Conservation (phyloP, 257 asterid species). For the Solanum ahanhuiri region DNA sequence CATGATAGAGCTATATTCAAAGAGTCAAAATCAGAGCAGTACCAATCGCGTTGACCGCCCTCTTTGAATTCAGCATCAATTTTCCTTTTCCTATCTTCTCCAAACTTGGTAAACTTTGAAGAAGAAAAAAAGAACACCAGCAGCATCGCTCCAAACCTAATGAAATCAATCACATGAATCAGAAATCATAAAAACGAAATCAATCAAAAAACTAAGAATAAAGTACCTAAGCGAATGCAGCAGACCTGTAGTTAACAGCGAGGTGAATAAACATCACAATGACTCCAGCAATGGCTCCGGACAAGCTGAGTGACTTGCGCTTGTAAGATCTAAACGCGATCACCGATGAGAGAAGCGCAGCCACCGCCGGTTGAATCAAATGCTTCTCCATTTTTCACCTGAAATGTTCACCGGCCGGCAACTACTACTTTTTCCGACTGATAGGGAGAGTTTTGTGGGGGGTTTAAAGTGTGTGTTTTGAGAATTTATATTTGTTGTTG, state of each 20-base stretch:
- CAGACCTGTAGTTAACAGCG: slow-evolving; percentile 64
- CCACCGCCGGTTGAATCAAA: slow-evolving; percentile 38
- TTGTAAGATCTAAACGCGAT: slow-evolving; percentile 49
- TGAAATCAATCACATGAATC: background rate
- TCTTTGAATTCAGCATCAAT: slow-evolving; percentile 85
- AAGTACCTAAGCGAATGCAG: background rate
- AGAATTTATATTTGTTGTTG: background rate
- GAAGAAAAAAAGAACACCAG: slow-evolving; percentile 73
- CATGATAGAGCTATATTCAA: background rate
- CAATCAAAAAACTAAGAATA: background rate
- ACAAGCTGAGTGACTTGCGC: slow-evolving; percentile 68
- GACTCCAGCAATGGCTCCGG: slow-evolving; percentile 78
- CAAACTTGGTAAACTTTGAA: slow-evolving; percentile 67
- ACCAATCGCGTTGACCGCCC: slow-evolving; percentile 99
- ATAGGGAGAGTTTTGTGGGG: background rate
- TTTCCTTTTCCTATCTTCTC: slow-evolving; percentile 64
- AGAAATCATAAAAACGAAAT: slow-evolving; percentile 2
- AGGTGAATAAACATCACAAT: slow-evolving; percentile 64
- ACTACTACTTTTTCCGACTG: background rate
- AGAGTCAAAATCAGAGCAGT: background rate
- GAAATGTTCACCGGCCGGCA: background rate
- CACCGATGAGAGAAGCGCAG: slow-evolving; percentile 40
- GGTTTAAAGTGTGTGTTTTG: background rate
- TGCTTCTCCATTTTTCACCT: slow-evolving; percentile 25
- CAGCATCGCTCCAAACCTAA: slow-evolving; percentile 67